Base-by-base conservation (phyloP, 2,329 filamentous ascomycete species). In the Fusarium musae region DNA sequence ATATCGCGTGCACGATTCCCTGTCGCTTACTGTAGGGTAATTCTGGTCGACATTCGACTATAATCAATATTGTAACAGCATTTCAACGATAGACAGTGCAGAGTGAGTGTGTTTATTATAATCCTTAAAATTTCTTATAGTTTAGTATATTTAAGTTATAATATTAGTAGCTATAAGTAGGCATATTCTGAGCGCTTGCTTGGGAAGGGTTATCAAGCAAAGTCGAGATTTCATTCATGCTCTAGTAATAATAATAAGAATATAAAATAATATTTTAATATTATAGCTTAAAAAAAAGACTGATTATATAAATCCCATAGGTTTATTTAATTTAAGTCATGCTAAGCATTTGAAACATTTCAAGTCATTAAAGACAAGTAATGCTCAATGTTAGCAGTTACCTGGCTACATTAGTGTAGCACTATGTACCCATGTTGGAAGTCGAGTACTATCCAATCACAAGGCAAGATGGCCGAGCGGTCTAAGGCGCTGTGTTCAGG, bases 401-500 rank as follows among this genome's bases (percentile, higher is more conserved):
- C 30, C 2, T 34, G 4, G 9, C 5, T 0, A 7, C 1, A 12
- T 6, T 3, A 17, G 3, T 3, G 0, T 1, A 53, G 4, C 6
- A 1, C 0, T 53, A 53, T 53, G 0, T 37, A n/a, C 0, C 2
- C 4, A 2, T 9, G 1, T 46, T 9, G 2, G 17, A 3, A 28
- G 0, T 0, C 4, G 3, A 0, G 8, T 11, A 17, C 4, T 49
- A 58, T 58, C 63, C 49, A 66, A 66, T 66, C 49, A 66, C 9
- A 58, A 58, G 63, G 63, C 49, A 66, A 66, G 63, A 66, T 66
- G 63, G 63, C 63, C 63, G 63, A 66, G 63, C 60, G 63, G 63
- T 66, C 63, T 66, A 66, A 66, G 63, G 63, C 60, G 63, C 63
- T 66, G 63, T 66, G 63, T 66, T 66, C 63, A 66, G 63, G 63